phyloP scores from a whole-genome alignment of 805 yeast genomes.

The Candida nanaspora region DNA sequence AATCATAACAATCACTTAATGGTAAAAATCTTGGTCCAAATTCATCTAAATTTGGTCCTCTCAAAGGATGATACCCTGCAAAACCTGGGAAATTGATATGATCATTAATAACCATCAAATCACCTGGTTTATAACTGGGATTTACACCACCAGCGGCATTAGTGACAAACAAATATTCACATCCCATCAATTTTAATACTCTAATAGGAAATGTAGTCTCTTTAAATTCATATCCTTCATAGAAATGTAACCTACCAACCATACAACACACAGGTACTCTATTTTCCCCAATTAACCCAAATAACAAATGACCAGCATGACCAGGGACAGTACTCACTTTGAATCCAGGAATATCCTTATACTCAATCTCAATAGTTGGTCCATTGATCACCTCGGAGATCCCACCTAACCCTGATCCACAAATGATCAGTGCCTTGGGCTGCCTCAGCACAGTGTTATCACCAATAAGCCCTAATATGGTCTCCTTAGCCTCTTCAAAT shows the following conservation, averaged over 20 bases:
- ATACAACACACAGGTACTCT: conserved; percentile 80
- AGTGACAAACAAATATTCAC: conserved; percentile 66
- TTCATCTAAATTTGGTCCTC: conserved; percentile 76
- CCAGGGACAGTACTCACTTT: conserved; percentile 80
- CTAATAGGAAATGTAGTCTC: conserved; percentile 85
- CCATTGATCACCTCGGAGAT: conserved; percentile 49
- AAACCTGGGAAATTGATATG: conserved; percentile 90
- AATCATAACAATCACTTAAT: conserved; percentile 82
- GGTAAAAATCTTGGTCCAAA: conserved; percentile 88
- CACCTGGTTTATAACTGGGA: conserved; percentile 64
- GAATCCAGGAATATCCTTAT: conserved; percentile 73
- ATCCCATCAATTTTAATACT: conserved; percentile 58
- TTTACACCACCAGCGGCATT: conserved; percentile 95
- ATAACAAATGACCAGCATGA: conserved; percentile 75
- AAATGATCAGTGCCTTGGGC: conserved; percentile 73
- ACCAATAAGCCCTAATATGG: conserved; percentile 7
- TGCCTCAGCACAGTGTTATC: conserved; percentile 4
- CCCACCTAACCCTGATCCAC: conserved; percentile 94
- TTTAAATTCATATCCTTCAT: conserved; percentile 83
- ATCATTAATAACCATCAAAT: conserved; percentile 83
- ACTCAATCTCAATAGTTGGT: conserved; percentile 46
- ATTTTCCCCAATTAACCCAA: conserved; percentile 66
- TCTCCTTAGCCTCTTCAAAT: conserved; percentile 9
- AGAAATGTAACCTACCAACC: conserved; percentile 90
- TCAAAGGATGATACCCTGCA: conserved; percentile 78